phyloP scores from a whole-genome alignment of 1,284 basidiomycete genomes.

The Melanopsichium pennsylvanicum region DNA sequence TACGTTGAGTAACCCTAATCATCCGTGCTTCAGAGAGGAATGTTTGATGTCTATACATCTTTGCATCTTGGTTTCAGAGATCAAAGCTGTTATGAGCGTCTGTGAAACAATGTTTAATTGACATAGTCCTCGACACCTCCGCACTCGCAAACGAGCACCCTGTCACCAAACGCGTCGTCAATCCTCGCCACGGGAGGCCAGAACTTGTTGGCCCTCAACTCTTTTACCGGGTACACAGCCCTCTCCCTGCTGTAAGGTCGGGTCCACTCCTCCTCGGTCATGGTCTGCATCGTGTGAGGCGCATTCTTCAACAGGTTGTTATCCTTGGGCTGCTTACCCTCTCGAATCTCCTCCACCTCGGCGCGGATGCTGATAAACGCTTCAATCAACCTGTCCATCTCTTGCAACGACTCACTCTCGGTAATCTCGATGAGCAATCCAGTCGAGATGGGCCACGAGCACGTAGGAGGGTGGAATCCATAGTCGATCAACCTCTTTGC shows the following conservation, averaged over 20 bases:
- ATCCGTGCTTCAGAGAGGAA: too few relatives aligned
- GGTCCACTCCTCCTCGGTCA: constrained; percentile 83
- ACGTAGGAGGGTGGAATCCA: constrained; percentile 61
- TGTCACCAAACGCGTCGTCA: constrained; percentile 60
- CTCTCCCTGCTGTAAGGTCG: constrained; percentile 65
- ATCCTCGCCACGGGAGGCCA: constrained; percentile 61
- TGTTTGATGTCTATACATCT: too few relatives aligned
- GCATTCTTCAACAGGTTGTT: constrained; percentile 88
- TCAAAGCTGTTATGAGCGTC: neutral
- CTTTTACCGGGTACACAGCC: constrained; percentile 57
- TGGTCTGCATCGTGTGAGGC: constrained; percentile 83
- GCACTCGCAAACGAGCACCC: constrained; percentile 56
- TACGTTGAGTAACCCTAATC: too few relatives aligned
- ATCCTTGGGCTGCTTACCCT: constrained; percentile 74
- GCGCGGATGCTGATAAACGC: constrained; percentile 94
- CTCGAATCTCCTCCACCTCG: constrained; percentile 86
- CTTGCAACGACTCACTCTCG: constrained; percentile 60
- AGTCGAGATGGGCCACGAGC: constrained; percentile 64
- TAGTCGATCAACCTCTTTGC: constrained; percentile 86
- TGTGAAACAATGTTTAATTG: constrained; percentile 1
- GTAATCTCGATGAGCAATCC: constrained; percentile 64
- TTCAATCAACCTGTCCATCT: constrained; percentile 79
- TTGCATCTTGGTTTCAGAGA: too few relatives aligned
- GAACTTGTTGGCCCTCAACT: constrained; percentile 57
- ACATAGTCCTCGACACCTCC: constrained; percentile 53